Percentiles rank a stretch among this genome's conserved stretches.
Evolutionary conservation across 345 rosid genomes (phyloP).

Genomic region (Lepidium aucheri): DNA sequence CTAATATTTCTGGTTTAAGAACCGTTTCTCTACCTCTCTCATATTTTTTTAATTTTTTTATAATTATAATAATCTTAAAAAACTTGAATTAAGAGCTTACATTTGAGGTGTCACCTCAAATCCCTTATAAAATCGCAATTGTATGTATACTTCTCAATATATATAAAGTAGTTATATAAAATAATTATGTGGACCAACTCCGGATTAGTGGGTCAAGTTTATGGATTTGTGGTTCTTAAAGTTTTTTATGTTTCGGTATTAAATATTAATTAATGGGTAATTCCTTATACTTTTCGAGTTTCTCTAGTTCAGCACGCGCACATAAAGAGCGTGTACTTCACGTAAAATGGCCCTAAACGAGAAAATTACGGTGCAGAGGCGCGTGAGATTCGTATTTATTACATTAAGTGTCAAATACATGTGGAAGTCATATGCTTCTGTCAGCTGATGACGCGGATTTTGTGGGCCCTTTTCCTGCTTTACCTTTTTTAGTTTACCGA

Average conservation of each 20-base stretch:
- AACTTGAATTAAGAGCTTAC: no score
- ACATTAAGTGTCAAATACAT: not conserved
- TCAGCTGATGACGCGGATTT: slow-evolving; percentile 24
- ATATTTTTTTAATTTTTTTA: no score
- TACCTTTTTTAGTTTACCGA: not conserved
- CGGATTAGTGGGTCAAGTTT: not conserved
- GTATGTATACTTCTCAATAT: not conserved
- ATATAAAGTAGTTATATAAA: not conserved
- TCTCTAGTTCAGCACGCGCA: not conserved
- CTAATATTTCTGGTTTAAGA: no score
- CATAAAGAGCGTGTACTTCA: not conserved
- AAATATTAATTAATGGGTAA: not conserved
- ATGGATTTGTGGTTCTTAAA: slow-evolving; percentile 1
- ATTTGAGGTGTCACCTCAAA: no score
- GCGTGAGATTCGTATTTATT: slow-evolving; percentile 16
- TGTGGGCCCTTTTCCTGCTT: not conserved
- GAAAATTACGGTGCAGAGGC: not conserved
- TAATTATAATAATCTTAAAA: no score
- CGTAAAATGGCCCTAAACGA: no score
- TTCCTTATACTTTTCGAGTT: not conserved
- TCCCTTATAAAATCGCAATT: not conserved
- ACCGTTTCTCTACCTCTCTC: no score
- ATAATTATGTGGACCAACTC: not conserved
- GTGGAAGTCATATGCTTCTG: slow-evolving; percentile 21
- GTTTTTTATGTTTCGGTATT: not conserved